Percentiles rank a stretch among this genome's conserved stretches.
Evolutionary conservation across 257 asterid genomes (phyloP).

Genomic region (Ajuga chamaepitys): DNA sequence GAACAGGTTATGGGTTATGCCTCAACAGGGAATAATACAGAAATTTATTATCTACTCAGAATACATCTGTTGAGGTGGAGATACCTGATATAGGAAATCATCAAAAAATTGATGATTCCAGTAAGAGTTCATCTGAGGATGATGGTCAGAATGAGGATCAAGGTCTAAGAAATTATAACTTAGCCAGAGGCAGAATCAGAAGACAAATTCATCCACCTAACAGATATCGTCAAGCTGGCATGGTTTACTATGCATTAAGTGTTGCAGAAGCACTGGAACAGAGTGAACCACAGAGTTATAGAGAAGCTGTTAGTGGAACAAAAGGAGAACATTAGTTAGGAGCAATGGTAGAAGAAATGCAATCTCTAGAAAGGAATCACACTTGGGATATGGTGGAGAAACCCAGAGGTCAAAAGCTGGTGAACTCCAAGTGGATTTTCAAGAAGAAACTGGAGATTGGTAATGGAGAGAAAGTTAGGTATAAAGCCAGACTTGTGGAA

Average conservation of each 20-base stretch:
- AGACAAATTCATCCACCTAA: not conserved
- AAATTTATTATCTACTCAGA: too few species aligned
- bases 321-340: not conserved
- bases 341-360: not conserved
- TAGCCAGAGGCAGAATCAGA: not conserved
- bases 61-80: not conserved
- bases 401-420: not conserved
- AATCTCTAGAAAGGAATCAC: not conserved
- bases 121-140: not conserved
- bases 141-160: not conserved
- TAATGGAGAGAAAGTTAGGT: not conserved
- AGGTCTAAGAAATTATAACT: not conserved
- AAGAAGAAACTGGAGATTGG: not conserved
- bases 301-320: not conserved
- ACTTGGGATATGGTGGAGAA: not conserved
- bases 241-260: not conserved
- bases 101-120: too few species aligned
- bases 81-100: too few species aligned
- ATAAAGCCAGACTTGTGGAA: not conserved
- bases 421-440: too few species aligned
- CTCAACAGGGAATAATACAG: too few species aligned
- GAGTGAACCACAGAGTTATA: not conserved
- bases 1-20: not conserved
- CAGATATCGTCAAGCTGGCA: not conserved
- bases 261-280: not conserved